A percentile compares a stretch with the other conserved stretches of the same genome.
Evolutionary conservation across 148 eudicot species (phyloP).

Genomic region (Amaranthus hypochondriacus): DNA sequence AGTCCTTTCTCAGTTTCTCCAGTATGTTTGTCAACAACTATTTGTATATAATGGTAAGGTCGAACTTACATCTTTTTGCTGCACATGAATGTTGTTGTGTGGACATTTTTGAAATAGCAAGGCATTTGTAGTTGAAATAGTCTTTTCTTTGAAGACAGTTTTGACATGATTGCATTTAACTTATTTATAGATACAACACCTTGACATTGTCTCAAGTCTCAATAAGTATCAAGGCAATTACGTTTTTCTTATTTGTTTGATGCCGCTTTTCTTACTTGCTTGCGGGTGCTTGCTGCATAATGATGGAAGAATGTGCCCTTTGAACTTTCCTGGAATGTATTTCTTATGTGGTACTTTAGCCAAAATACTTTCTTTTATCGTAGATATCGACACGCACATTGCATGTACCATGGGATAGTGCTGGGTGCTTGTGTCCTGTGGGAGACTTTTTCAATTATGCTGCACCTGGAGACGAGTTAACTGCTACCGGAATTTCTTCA

Average conservation of each 20-base stretch:
- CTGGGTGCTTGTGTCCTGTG: conserved; percentile 95
- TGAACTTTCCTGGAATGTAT: background rate
- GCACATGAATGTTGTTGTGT: background rate
- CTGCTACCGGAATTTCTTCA: conserved; percentile 15
- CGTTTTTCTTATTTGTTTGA: background rate
- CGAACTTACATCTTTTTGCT: background rate
- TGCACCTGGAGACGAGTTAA: conserved; percentile 73
- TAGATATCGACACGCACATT: conserved; percentile 92
- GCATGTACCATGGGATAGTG: conserved; percentile 92
- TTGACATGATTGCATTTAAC: background rate
- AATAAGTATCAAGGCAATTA: background rate
- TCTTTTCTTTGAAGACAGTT: background rate
- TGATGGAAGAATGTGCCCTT: background rate
- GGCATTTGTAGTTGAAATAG: background rate
- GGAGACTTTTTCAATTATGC: conserved; percentile 94
- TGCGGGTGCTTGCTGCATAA: background rate
- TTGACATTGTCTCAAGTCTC: background rate
- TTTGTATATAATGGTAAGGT: background rate
- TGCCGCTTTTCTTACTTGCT: background rate
- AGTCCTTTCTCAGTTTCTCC: background rate
- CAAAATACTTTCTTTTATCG: conserved; percentile 20
- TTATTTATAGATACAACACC: background rate
- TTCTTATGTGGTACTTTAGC: conserved; percentile 1
- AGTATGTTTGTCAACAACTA: background rate
- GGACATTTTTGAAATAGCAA: background rate